Evolutionary conservation across 495 filamentous ascomycete genomes (phyloP).

Genomic region (Pseudomonodictys pantanalensis): DNA sequence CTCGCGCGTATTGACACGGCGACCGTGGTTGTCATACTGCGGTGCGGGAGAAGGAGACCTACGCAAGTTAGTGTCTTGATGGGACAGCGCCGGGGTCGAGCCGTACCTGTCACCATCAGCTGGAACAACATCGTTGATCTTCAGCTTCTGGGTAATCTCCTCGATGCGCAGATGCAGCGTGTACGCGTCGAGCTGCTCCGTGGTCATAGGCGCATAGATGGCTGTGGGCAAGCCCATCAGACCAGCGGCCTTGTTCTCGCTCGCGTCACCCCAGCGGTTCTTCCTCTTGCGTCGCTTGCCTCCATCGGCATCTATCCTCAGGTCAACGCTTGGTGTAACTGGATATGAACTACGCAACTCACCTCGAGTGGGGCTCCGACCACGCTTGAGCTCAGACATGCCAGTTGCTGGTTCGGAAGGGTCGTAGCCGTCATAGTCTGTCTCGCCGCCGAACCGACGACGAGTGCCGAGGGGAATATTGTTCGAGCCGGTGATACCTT

Average conservation of each 20-base stretch:
- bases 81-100: background rate
- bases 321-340: slow-evolving; percentile 20
- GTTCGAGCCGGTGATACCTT: slow-evolving; percentile 97
- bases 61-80: slow-evolving; percentile 29
- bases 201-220: slow-evolving; percentile 95
- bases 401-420: slow-evolving; percentile 51
- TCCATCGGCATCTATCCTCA: slow-evolving; percentile 59
- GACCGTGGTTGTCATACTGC: slow-evolving; percentile 97
- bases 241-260: slow-evolving; percentile 96
- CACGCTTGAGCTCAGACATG: slow-evolving; percentile 59
- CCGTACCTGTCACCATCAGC: slow-evolving; percentile 87
- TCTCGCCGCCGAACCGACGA: slow-evolving; percentile 79
- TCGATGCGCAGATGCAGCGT: slow-evolving; percentile 92
- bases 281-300: slow-evolving; percentile 87
- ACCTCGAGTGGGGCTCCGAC: slow-evolving; percentile 71
- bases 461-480: slow-evolving; percentile 90
- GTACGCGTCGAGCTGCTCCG: slow-evolving; percentile 95
- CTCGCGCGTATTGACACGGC: slow-evolving; percentile 97
- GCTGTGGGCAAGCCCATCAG: slow-evolving; percentile 96
- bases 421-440: slow-evolving; percentile 59
- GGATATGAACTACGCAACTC: slow-evolving; percentile 28
- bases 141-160: slow-evolving; percentile 97
- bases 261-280: slow-evolving; percentile 94
- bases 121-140: slow-evolving; percentile 96
- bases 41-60: slow-evolving; percentile 95